These are phyloP conservation scores for Mycena epipterygia DNA, from an alignment of 768 basidiomycete genomes.

Conservation along the genomic window DNA sequence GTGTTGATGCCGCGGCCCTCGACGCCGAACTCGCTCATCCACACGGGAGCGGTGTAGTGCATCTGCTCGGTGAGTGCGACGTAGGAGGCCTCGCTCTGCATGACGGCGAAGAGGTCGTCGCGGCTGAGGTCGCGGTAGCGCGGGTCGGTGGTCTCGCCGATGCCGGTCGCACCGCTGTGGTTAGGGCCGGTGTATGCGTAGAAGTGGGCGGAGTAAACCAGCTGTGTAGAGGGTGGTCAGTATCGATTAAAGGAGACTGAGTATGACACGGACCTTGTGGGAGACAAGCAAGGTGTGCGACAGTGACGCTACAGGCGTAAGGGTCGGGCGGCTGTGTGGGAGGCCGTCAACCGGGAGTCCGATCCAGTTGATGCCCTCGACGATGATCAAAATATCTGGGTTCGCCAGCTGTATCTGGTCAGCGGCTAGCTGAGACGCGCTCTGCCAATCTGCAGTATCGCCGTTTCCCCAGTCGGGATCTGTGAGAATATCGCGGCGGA, in stretches of 20 bases:
- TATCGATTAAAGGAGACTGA: too few relatives aligned
- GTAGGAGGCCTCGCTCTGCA: constrained; percentile 19
- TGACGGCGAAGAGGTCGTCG: constrained; percentile 21
- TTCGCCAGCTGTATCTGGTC: constrained; percentile 28
- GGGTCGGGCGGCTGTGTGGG: constrained; percentile 30
- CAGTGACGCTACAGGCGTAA: constrained; percentile 22
- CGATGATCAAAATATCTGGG: constrained; percentile 35
- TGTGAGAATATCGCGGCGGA: constrained; percentile 29
- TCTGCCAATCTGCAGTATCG: constrained; percentile 30
- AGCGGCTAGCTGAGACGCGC: constrained; percentile 22
- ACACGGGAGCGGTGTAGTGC: constrained; percentile 38
- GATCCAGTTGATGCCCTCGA: constrained; percentile 38
- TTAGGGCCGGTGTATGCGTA: constrained; percentile 36
- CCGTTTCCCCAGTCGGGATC: constrained; percentile 34
- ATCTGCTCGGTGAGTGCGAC: constrained; percentile 24
- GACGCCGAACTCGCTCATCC: constrained; percentile 33
- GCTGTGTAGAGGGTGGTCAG: neutral
- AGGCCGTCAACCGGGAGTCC: constrained; percentile 36
- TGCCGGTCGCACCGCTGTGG: constrained; percentile 33
- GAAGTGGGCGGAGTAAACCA: constrained; percentile 36
- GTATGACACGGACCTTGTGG: constrained; percentile 31
- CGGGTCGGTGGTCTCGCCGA: constrained; percentile 33
- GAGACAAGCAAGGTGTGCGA: constrained; percentile 30
- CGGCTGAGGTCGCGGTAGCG: constrained; percentile 32
- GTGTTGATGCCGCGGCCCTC: constrained; percentile 4